These are phyloP conservation scores for Tympanopsis confertula DNA, from an alignment of 2,329 filamentous ascomycete species.

Conservation along the genomic window DNA sequence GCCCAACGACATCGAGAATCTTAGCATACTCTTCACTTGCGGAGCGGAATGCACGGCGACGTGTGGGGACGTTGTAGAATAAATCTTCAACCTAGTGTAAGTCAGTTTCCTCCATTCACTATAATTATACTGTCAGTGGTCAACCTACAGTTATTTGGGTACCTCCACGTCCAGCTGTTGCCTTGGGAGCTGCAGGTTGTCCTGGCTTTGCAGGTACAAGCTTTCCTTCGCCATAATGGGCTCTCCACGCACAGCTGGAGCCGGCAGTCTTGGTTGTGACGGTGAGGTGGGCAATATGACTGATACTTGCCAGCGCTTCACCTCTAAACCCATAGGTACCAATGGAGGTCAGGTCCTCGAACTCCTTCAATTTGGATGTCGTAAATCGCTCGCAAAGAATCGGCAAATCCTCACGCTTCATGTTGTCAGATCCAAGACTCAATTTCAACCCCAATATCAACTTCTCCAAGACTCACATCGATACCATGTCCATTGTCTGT, in stretches of 20 bases:
- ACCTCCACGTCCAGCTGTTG: slow-evolving; percentile 74
- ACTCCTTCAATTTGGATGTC: slow-evolving; percentile 86
- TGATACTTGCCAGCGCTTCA: slow-evolving; percentile 92
- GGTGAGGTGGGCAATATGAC: slow-evolving; percentile 89
- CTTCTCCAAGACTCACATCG: slow-evolving; percentile 61
- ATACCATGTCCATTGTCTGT: slow-evolving; percentile 96
- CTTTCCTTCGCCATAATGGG: slow-evolving; percentile 74
- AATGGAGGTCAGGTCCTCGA: slow-evolving; percentile 83
- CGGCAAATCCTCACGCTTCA: slow-evolving; percentile 74
- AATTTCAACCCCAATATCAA: too few species aligned
- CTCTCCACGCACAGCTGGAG: slow-evolving; percentile 80
- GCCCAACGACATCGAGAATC: slow-evolving; percentile 86
- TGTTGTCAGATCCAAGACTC: too few species aligned
- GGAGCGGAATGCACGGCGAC: slow-evolving; percentile 80
- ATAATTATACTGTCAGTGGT: background rate
- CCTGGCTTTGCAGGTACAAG: slow-evolving; percentile 77
- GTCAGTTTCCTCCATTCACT: background rate
- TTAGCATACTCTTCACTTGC: slow-evolving; percentile 93
- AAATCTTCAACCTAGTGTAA: slow-evolving; percentile 53
- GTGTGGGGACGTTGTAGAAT: slow-evolving; percentile 90
- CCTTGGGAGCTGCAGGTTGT: slow-evolving; percentile 73
- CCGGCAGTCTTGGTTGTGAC: slow-evolving; percentile 89
- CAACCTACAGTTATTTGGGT: slow-evolving; percentile 75
- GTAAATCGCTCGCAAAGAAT: slow-evolving; percentile 95
- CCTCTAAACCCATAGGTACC: slow-evolving; percentile 96